Base-by-base conservation (phyloP, 2,329 filamentous ascomycete species). In the Colletotrichum neosansevieriae region DNA sequence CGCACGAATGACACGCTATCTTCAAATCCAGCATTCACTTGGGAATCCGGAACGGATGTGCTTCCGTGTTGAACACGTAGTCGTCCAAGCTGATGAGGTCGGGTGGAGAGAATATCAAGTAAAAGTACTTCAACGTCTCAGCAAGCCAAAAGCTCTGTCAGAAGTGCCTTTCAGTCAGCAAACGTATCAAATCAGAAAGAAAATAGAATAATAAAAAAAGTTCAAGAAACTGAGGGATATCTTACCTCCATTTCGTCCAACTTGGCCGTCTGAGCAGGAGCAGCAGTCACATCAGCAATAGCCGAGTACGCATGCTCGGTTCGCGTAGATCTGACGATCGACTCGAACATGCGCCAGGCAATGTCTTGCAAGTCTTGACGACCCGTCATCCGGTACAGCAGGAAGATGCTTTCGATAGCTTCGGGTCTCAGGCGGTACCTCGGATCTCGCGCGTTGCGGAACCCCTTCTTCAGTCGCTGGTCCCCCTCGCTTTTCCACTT, bases 121-220 rank as follows among this genome's bases (percentile, higher is more conserved):
- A 94, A 64, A 92, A 92, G 71, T 93, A 93, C 78, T 93, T 93
- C 67, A 93, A 78, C 15, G 91, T 94, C 80, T 93, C 91, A 0
- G 88, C 88, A 73, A 91, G 80, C 89, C 91, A 94, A 73, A 92
- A 93, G 69, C 87, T 91, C 81, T 93, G 85, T 21, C 29, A 29
- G 6, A n/a, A n/a, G n/a, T n/a, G 6, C 1, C 19, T 13, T 3
- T 13, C 7, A 19, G 4, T 42, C 10, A 29, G 34, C 2, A 6
- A 40, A 38, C 10, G 10, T 3, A 7, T 34, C 3, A 13, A 80
- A 34, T 4, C 10, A 59, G 21, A 6, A 13, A n/a, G n/a, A n/a
- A n/a, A n/a, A n/a, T n/a, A n/a, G 21, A 17, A 1, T n/a, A n/a
- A 10, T n/a, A 15, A 32, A 15, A 4, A 3, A 32, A 5, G 24